A percentile compares a stretch with the other conserved stretches of the same genome.
Evolutionary conservation across 2,329 filamentous ascomycete species (phyloP).

Genomic region (Alternaria rosae): DNA sequence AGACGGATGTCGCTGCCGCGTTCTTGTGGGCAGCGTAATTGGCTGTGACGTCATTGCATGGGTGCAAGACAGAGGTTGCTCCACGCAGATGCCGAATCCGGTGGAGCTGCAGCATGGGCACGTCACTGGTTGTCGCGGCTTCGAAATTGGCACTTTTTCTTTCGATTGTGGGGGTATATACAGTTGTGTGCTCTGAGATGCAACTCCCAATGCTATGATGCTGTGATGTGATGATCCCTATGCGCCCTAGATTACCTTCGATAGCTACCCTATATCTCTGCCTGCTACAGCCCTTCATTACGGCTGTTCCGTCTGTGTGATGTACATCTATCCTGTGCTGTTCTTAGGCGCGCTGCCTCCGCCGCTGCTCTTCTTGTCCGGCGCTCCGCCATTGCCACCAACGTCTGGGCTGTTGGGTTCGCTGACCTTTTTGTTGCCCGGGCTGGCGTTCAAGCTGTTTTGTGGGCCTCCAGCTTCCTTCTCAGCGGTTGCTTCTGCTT

Average conservation of each 20-base stretch:
- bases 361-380: conserved; percentile 43
- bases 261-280: background rate
- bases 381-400: conserved; percentile 50
- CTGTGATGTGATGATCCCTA: background rate
- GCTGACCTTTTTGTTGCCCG: conserved; percentile 67
- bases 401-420: conserved; percentile 53
- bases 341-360: conserved; percentile 49
- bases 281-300: background rate
- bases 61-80: background rate
- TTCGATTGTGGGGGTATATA: background rate
- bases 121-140: background rate
- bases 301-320: background rate
- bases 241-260: background rate
- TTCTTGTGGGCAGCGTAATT: conserved; percentile 1
- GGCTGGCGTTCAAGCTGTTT: conserved; percentile 63
- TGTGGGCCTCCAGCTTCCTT: conserved; percentile 41
- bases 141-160: background rate
- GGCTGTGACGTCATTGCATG: conserved; percentile 4
- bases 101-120: background rate
- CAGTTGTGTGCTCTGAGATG: background rate
- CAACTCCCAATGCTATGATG: conserved; percentile 3
- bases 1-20: conserved; percentile 6
- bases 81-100: conserved; percentile 1
- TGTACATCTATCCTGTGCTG: conserved; percentile 18
- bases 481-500: conserved; percentile 56